Base-by-base conservation (phyloP, 2,329 filamentous ascomycete species). In the Venturiaceae sp. region DNA sequence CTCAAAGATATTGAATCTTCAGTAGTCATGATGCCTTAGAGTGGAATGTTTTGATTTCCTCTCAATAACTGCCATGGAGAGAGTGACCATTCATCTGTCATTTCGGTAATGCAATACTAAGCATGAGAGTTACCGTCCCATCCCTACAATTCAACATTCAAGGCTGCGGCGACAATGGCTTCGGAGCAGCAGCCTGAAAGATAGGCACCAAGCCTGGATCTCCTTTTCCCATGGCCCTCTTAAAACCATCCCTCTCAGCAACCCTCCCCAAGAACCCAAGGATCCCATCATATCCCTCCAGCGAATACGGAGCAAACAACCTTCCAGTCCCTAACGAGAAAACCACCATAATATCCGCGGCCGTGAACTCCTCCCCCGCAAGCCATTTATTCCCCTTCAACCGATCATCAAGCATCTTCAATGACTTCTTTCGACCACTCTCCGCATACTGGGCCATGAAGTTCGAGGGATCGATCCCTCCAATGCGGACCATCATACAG, bases 301-400 rank as follows among this genome's bases (percentile, higher is more conserved):
- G 50, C 26, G 63, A 63, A n/a, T 70, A 60, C 1, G 75, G 73
- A 26, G 69, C 68, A 62, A 82, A 85, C 53, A 74, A 72, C 16
- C 85, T 74, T 75, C 83, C 77, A 1, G 83, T 87, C 0, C 83
- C 85, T 34, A 88, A 70, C 14, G 75, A 73, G 64, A 80, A 86
- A 0, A 84, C 75, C 4, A 71, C 72, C 83, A 88, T 86, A 39
- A 86, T 73, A 68, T 89, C 86, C 1, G 85, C 85, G 1, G 75
- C 82, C 0, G 82, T 86, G 60, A 88, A 82, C 55, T 83, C 74
- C 0, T 77, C 71, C 2, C 85, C 86, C 0, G 81, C 83, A 23
- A 88, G 70, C 75, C 78, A 88, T 7, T 72, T 66, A 36, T 74
- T 78, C 1, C 69, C 61, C 3, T 62, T 63, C 2, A 88, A 66